Conservation (phyloP, 768 basidiomycete species). For the Kwoniella bestiolae region DNA sequence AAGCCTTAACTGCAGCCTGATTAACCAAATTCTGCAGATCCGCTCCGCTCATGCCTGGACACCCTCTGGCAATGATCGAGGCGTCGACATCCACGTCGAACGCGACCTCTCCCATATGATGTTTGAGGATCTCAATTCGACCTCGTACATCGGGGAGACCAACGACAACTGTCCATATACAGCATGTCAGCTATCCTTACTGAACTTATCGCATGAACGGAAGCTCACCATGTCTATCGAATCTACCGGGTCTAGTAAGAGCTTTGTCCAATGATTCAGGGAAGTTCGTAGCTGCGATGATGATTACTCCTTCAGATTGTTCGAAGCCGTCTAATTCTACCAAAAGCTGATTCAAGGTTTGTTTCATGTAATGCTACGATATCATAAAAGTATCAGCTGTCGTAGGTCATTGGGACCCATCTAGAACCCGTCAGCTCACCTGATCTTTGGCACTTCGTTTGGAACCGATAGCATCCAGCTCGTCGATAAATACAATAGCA, state of each 20-base stretch:
- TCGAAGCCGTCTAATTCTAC: slow-evolving; percentile 98
- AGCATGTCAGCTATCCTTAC: not conserved
- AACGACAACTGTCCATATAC: slow-evolving; percentile 67
- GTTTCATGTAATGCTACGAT: slow-evolving; percentile 62
- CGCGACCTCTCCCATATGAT: slow-evolving; percentile 83
- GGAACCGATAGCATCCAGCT: slow-evolving; percentile 89
- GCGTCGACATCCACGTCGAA: slow-evolving; percentile 73
- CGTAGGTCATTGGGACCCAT: no score
- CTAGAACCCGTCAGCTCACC: slow-evolving; percentile 40
- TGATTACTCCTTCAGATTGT: slow-evolving; percentile 86
- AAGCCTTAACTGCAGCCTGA: slow-evolving; percentile 94
- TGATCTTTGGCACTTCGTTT: slow-evolving; percentile 63
- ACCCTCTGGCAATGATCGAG: slow-evolving; percentile 86
- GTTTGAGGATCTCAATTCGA: slow-evolving; percentile 86
- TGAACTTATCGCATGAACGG: no score
- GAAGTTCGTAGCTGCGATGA: slow-evolving; percentile 92
- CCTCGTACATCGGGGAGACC: slow-evolving; percentile 92
- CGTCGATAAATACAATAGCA: slow-evolving; percentile 98
- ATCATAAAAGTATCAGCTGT: slow-evolving; percentile 61
- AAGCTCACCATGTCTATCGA: slow-evolving; percentile 72
- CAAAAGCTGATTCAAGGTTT: slow-evolving; percentile 86
- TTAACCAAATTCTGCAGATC: slow-evolving; percentile 98
- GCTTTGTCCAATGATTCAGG: slow-evolving; percentile 94
- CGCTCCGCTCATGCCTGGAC: slow-evolving; percentile 94
- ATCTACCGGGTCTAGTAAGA: slow-evolving; percentile 92